Evolutionary conservation across 2,329 filamentous ascomycete species (phyloP), one percentile per base, ranked within the genome.

Genomic region (Paramyrothecium sp.): DNA sequence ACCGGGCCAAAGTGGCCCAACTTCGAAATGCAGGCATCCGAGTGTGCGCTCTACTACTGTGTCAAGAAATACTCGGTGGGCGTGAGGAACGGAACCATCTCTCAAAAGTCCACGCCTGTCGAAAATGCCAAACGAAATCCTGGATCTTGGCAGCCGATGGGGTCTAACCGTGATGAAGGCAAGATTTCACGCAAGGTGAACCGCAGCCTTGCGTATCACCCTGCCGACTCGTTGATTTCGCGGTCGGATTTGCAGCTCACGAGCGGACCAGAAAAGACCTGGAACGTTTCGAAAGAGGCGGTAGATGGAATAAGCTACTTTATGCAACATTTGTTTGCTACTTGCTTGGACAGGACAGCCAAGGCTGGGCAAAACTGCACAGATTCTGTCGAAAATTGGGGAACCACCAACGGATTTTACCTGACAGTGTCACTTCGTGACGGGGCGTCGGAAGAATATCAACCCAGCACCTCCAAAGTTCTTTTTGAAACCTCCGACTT

Each of bases 11-110:
- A 13, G 0, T 62, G 61, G 61, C 57, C 56, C 2, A 50, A 54
- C 33, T 55, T 56, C 53, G 33, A 33, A 0, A 54, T 62, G n/a
- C 16, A 7, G 2, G 61, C 59, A 16, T 44, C 49, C 1, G 59
- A 62, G 47, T 62, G 61, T 23, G 57, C 57, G 3, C 57, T 62
- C 3, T 62, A 61, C 53, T 62, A 62, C 53, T 62, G 59, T 34
- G 57, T 55, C 33, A 56, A 52, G 7, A 44, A 55, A 1, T 61
- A 62, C 34, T 52, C 20, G 17, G 20, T 50, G 3, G 51, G 51
- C 10, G 51, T 53, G 5, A 52, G 53, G n/a, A 38, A 56, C n/a
- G 49, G 55, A 4, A 20, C 19, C 1, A 34, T 60, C 33, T 52
- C n/a, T 12, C 20, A 59, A 19, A 56, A 47, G 1, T 62, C 58